These are phyloP conservation scores for Vaccinium macrocarpon DNA, from an alignment of 148 eudicot genomes.

Conservation along the genomic window DNA sequence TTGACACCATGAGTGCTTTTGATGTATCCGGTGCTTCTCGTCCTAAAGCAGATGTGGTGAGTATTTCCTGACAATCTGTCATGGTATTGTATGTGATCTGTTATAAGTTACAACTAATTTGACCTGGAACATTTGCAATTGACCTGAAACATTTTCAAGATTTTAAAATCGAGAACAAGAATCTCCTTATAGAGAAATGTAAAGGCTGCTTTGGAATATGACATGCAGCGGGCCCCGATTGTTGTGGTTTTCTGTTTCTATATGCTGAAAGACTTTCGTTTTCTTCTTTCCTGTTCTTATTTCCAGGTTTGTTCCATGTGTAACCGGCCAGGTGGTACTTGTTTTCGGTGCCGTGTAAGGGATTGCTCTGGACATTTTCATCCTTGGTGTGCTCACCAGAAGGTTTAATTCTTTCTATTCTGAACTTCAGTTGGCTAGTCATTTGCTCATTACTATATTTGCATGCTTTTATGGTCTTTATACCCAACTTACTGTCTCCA, in stretches of 20 bases:
- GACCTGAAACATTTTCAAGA: neutral
- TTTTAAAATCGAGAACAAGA: neutral
- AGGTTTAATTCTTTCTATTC: constrained; percentile 29
- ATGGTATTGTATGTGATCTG: neutral
- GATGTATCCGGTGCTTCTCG: constrained; percentile 48
- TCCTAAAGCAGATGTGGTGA: constrained; percentile 42
- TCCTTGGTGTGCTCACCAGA: constrained; percentile 65
- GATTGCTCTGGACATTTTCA: constrained; percentile 41
- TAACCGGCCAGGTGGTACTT: constrained; percentile 52
- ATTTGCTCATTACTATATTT: neutral
- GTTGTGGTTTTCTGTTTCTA: neutral
- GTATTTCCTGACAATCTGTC: neutral
- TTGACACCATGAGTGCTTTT: constrained; percentile 59
- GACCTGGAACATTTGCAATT: neutral
- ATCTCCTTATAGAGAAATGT: neutral
- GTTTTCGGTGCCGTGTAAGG: constrained; percentile 41
- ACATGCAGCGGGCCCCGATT: neutral
- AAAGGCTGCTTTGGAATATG: neutral
- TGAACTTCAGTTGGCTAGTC: neutral
- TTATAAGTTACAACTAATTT: neutral
- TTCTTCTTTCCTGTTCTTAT: neutral
- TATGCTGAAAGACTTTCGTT: neutral
- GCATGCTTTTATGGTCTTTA: neutral
- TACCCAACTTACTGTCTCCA: neutral
- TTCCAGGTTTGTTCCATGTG: constrained; percentile 50